Percentiles rank a stretch among this genome's conserved stretches.
phyloP scores from a whole-genome alignment of 768 basidiomycete genomes.

The Russula sp. region DNA sequence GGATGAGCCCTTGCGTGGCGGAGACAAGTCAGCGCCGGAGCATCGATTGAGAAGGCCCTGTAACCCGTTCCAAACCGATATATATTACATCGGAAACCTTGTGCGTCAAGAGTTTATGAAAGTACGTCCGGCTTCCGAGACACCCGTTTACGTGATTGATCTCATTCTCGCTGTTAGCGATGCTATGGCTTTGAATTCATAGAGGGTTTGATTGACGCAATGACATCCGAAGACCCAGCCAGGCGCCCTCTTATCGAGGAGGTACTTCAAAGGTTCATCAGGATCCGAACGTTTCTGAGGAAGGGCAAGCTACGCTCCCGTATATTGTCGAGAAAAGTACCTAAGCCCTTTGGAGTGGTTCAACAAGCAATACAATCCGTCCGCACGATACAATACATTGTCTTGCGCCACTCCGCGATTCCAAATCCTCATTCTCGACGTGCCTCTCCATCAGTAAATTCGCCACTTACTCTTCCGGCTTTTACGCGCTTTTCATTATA shows the following conservation, averaged over 20 bases:
- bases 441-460: no score
- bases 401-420: background rate
- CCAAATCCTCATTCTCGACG: background rate
- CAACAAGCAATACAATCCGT: background rate
- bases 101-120: constrained; percentile 26
- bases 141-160: background rate
- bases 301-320: constrained; percentile 5
- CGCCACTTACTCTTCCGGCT: no score
- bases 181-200: constrained; percentile 25
- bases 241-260: constrained; percentile 24
- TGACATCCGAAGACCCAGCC: constrained; percentile 25
- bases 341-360: background rate
- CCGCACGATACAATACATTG: background rate
- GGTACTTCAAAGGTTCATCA: constrained; percentile 1
- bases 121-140: constrained; percentile 19
- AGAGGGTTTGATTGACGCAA: constrained; percentile 23
- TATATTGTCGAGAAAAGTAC: background rate
- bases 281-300: background rate
- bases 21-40: constrained; percentile 36
- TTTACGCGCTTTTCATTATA: no score
- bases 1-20: constrained; percentile 32
- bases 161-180: constrained; percentile 15
- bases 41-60: constrained; percentile 20
- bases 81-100: constrained; percentile 32
- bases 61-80: constrained; percentile 32